These are phyloP conservation scores for Nasturtium officinale DNA, from an alignment of 345 rosid genomes.

Conservation along the genomic window DNA sequence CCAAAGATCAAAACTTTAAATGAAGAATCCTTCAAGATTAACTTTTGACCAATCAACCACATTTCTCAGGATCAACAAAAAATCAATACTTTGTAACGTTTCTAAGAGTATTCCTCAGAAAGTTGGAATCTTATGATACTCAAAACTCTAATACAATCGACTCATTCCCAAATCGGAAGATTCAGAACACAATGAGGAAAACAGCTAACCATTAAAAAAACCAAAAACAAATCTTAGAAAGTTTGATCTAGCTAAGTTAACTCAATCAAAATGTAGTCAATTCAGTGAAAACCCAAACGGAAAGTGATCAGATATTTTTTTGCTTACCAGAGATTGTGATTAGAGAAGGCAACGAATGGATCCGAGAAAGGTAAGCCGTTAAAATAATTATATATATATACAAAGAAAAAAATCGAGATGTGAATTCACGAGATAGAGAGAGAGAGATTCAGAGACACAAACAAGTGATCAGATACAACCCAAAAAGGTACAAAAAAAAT, in stretches of 20 bases:
- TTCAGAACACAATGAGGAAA: neutral
- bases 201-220: neutral
- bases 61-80: neutral
- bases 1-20: neutral
- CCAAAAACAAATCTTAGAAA: conserved; percentile 2
- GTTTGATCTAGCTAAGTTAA: conserved; percentile 17
- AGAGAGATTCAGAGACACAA: conserved; percentile 34
- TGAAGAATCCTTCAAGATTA: neutral
- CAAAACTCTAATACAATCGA: conserved; percentile 7
- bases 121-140: conserved; percentile 23
- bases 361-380: conserved; percentile 30
- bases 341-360: conserved; percentile 25
- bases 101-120: neutral
- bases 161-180: neutral
- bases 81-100: conserved; percentile 4
- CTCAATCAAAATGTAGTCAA: neutral
- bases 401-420: conserved; percentile 13
- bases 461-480: conserved; percentile 36
- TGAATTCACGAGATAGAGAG: neutral
- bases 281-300: neutral
- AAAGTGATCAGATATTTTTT: conserved; percentile 15
- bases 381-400: neutral
- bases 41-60: neutral
- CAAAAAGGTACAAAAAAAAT: conserved; percentile 3
- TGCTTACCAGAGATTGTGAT: conserved; percentile 35